Evolutionary conservation across 495 filamentous ascomycete species (phyloP), one percentile per base, ranked within the genome.

Genomic region (Aspergillus hancockii): DNA sequence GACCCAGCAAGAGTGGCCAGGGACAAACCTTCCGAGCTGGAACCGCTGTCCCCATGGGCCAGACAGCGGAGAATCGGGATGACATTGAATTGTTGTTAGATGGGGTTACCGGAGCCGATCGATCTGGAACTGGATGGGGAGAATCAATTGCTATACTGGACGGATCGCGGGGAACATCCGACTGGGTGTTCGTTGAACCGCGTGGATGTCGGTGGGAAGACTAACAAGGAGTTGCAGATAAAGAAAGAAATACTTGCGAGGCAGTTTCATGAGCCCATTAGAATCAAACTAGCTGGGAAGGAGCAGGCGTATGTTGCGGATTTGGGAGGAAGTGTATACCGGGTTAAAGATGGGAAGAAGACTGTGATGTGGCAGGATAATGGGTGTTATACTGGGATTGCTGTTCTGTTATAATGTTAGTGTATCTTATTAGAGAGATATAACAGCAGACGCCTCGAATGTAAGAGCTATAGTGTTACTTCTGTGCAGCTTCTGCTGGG

Each of bases 81-180:
- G 81, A 84, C 58, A 74, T 83, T 30, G 69, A 78, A 62, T 49
- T 67, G 0, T 23, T 84, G 6, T 73, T 78, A 8, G 63, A 75
- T n/a, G 1, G 47, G 65, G 1, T 59, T 84, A 14, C 82, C 82
- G 0, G 82, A 86, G 55, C 80, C 81, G 1, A 82, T 86, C 66
- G 80, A 85, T 65, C 63, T 85, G 13, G 75, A 79, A 43, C 56
- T 84, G 9, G 79, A 84, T 58, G 64, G 61, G 25, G 63, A 67
- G 4, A 57, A 57, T 3, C 55, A 71, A 19, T 67, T 56, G 16
- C 63, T 85, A 21, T 85, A 83, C 59, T 84, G 80, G 83, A 83
- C 82, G 0, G 81, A 83, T 60, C 75, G 81, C 0, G 83, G 83
- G 2, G 81, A 85, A 63, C 68, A 68, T 36, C 71, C 70, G 0